Evolutionary conservation across 164 flowering plant genomes (phyloP).

Genomic region (Dillenia suffruticosa): DNA sequence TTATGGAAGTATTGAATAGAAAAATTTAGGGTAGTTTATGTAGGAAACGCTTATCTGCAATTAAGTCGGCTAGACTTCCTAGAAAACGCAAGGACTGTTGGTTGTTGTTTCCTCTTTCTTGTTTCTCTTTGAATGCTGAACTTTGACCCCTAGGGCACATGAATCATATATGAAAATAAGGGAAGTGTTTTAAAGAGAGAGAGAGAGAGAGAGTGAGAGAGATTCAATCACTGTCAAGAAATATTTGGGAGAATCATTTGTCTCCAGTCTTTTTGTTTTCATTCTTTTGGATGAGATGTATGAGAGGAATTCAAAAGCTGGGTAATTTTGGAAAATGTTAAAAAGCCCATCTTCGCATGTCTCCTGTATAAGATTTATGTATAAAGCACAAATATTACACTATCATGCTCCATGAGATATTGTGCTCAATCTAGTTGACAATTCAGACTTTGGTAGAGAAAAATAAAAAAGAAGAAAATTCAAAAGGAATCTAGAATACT

Average conservation of each 20-base stretch:
- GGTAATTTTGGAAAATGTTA: slow-evolving; percentile 16
- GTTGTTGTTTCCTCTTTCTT: slow-evolving; percentile 8
- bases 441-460: no score
- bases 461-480: no score
- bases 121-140: slow-evolving; percentile 11
- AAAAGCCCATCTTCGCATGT: slow-evolving; percentile 3
- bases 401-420: not conserved
- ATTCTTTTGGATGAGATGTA: slow-evolving; percentile 27
- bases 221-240: slow-evolving; percentile 30
- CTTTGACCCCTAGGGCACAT: slow-evolving; percentile 10
- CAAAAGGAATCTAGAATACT: not conserved
- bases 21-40: no score
- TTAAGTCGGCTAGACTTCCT: not conserved
- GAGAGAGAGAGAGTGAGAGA: not conserved
- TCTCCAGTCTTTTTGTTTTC: slow-evolving; percentile 22
- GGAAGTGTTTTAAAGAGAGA: no score
- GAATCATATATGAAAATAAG: no score
- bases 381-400: not conserved
- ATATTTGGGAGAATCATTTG: slow-evolving; percentile 27
- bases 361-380: slow-evolving; percentile 13
- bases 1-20: no score
- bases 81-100: slow-evolving; percentile 14
- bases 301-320: slow-evolving; percentile 6
- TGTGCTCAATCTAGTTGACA: no score
- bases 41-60: no score